phyloP scores from a whole-genome alignment of 192 early-diverging fungal species.

The Globomyces pollinis-pini region DNA sequence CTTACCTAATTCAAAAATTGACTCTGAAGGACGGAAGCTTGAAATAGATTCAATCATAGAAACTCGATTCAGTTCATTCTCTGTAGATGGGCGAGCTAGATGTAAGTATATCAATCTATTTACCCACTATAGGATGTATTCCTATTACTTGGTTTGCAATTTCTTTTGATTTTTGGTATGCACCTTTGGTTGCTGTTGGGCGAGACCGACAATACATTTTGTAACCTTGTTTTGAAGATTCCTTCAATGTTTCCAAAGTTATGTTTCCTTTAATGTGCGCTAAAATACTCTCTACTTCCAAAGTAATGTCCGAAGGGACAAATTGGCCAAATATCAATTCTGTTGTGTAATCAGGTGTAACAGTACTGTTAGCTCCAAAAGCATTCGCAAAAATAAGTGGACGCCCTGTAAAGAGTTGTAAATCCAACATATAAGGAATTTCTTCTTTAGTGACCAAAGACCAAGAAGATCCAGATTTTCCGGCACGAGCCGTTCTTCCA shows the following conservation, averaged over 20 bases:
- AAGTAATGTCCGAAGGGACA: constrained; percentile 56
- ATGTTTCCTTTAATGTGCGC: constrained; percentile 53
- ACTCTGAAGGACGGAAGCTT: constrained; percentile 80
- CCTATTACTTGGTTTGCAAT: constrained; percentile 60
- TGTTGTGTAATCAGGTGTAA: constrained; percentile 43
- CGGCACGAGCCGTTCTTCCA: constrained; percentile 71
- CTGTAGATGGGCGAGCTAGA: no score
- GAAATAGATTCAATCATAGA: constrained; percentile 67
- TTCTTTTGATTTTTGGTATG: constrained; percentile 82
- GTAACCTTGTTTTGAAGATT: constrained; percentile 71
- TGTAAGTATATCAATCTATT: constrained; percentile 32
- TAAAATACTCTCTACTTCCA: constrained; percentile 70
- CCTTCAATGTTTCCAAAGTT: constrained; percentile 53
- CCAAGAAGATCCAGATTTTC: constrained; percentile 85
- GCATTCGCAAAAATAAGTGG: constrained; percentile 48
- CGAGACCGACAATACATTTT: constrained; percentile 81
- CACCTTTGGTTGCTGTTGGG: constrained; percentile 72
- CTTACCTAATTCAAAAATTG: constrained; percentile 89
- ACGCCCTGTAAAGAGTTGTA: constrained; percentile 85
- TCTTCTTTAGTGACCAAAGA: constrained; percentile 83
- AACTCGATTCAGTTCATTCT: constrained; percentile 58
- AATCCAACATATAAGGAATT: constrained; percentile 83
- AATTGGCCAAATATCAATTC: constrained; percentile 76
- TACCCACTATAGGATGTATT: constrained; percentile 65
- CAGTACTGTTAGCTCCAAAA: constrained; percentile 2